Base-by-base conservation (phyloP, 2,329 filamentous ascomycete genomes). In the Aspergillus candidus region DNA sequence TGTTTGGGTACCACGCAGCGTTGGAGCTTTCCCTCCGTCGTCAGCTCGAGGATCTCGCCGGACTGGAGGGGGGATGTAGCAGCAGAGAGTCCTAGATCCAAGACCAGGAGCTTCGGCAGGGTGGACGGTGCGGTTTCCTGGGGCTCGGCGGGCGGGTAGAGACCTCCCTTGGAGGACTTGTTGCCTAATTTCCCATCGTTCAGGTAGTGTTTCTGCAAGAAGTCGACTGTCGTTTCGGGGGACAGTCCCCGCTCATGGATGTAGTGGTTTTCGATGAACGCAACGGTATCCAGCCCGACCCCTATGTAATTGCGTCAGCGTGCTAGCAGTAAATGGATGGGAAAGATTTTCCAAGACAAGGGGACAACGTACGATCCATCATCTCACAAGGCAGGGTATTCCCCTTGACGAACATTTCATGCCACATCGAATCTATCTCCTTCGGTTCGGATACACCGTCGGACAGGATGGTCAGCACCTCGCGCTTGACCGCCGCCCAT, bases 401-500 rank as follows among this genome's bases (percentile, higher is more conserved):
- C 31, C 48, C 36, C 33, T 57, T 45, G 22, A 27, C 22, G 55
- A 73, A 70, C 40, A 57, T 52, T 30, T 72, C 62, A 10, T 44
- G 51, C 66, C 72, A 78, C 4, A 78, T 51, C 1, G 50, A 50
- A 44, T 79, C 76, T 22, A 78, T 70, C 41, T 76, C 70, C 15
- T 68, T 60, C 0, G 76, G 73, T 1, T 61, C 64, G 0, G 69
- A 67, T 0, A 79, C 73, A 0, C 68, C 75, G 38, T 79, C 75
- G 0, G 70, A 63, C 4, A 79, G 50, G 8, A 78, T 73, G 0
- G 57, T 67, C 39, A 79, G 47, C 1, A 61, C 57, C 50, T 79
- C 76, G 2, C 76, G 64, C 56, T 79, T 79, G 17, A 79, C 65
- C 0, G 76, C 76, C 1, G 76, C 76, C 76, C 76, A 79, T 0